Evolutionary conservation across 2,329 filamentous ascomycete species (phyloP).

Genomic region (Aureobasidium leucospermi): DNA sequence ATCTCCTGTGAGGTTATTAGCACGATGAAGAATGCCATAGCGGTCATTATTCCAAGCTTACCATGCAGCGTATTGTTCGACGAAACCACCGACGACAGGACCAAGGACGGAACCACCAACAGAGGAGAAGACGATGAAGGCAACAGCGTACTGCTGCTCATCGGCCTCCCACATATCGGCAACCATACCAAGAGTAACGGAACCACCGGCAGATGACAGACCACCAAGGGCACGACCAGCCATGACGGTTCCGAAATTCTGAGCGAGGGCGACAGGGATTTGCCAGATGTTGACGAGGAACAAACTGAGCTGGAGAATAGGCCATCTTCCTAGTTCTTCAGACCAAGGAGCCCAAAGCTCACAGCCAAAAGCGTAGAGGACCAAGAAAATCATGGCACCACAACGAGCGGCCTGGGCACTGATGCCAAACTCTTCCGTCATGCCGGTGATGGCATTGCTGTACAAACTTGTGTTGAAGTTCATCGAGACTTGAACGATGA

Average conservation of each 20-base stretch:
- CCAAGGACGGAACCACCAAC: slow-evolving; percentile 32
- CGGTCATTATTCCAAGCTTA: neutral
- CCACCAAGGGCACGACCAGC: slow-evolving; percentile 46
- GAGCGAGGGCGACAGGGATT: slow-evolving; percentile 40
- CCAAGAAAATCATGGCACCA: slow-evolving; percentile 44
- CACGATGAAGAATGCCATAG: too few species aligned
- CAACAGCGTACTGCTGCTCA: slow-evolving; percentile 55
- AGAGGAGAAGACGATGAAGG: slow-evolving; percentile 47
- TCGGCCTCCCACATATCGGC: slow-evolving; percentile 58
- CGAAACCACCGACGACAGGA: slow-evolving; percentile 31
- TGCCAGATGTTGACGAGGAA: slow-evolving; percentile 50
- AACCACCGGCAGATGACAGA: slow-evolving; percentile 56
- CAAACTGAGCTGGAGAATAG: slow-evolving; percentile 44
- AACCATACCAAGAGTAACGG: slow-evolving; percentile 59
- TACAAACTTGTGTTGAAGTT: slow-evolving; percentile 53
- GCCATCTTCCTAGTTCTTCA: slow-evolving; percentile 48
- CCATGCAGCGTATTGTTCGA: slow-evolving; percentile 50
- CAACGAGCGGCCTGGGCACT: slow-evolving; percentile 41
- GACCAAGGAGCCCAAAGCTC: slow-evolving; percentile 49
- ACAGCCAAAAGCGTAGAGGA: slow-evolving; percentile 45
- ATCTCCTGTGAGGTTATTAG: slow-evolving; percentile 35
- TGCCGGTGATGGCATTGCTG: slow-evolving; percentile 43
- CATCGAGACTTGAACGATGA: slow-evolving; percentile 50
- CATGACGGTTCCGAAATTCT: slow-evolving; percentile 39
- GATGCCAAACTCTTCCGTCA: slow-evolving; percentile 40